Conservation (phyloP, 2,329 filamentous ascomycete genomes). For the Periconia digitata region DNA sequence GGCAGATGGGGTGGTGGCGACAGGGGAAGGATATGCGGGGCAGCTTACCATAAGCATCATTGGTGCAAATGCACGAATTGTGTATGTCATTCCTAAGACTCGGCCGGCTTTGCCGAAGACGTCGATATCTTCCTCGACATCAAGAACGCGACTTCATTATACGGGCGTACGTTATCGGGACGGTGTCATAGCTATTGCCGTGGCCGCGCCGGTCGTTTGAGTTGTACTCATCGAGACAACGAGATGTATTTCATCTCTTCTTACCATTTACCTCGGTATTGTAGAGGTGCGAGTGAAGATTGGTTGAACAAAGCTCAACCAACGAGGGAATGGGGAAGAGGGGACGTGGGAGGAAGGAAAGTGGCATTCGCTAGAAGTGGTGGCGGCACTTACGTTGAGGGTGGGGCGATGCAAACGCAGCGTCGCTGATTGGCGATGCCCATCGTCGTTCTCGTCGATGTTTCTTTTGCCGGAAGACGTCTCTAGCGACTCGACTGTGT, state of each 20-base stretch:
- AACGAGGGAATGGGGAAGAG: no score
- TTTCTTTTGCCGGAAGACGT: no score
- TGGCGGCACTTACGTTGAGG: background rate
- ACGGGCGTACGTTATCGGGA: background rate
- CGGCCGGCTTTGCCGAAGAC: background rate
- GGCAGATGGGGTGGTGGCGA: background rate
- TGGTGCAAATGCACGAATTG: background rate
- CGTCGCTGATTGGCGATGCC: background rate
- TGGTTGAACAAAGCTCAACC: no score
- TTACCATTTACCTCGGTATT: no score
- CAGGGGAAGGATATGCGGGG: background rate
- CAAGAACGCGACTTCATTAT: background rate
- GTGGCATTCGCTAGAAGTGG: background rate
- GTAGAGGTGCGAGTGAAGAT: no score
- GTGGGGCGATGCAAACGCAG: background rate
- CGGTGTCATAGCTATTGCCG: background rate
- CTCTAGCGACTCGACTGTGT: no score
- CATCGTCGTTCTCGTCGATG: background rate
- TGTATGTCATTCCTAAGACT: background rate
- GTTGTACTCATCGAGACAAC: background rate
- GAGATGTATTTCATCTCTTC: background rate
- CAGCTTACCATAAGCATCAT: background rate
- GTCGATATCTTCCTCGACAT: background rate
- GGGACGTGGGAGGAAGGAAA: background rate
- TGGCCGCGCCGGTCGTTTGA: background rate